A percentile compares a stretch with the other conserved stretches of the same genome.
Evolutionary conservation across 1,139 yeast species (phyloP).

Genomic region (Entelexis sorbosivorans): DNA sequence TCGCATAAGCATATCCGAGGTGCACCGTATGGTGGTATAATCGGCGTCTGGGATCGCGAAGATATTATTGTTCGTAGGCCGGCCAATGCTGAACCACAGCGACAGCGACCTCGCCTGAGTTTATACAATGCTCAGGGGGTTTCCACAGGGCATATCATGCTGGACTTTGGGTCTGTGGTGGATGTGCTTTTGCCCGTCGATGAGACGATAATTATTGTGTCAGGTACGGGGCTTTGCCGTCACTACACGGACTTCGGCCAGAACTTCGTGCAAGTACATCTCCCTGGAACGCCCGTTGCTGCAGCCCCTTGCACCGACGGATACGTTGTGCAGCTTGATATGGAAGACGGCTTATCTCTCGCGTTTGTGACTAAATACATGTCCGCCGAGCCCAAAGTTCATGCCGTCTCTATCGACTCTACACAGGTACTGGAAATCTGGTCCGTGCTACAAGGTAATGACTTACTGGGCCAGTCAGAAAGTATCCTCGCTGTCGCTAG

Average conservation of each 20-base stretch:
- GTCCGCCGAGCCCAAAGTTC: constrained; percentile 5
- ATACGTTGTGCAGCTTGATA: constrained; percentile 6
- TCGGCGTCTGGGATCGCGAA: constrained; percentile 32
- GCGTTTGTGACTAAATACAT: constrained; percentile 1
- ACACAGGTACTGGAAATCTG: not conserved
- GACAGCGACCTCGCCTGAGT: constrained; percentile 30
- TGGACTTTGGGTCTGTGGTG: constrained; percentile 45
- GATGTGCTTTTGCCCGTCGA: constrained; percentile 45
- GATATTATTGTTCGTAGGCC: constrained; percentile 20
- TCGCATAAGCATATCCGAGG: constrained; percentile 32
- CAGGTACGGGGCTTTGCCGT: constrained; percentile 51
- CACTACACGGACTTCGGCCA: constrained; percentile 61
- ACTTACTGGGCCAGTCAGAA: constrained; percentile 8
- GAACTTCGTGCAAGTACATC: constrained; percentile 44
- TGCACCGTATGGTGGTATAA: constrained; percentile 38
- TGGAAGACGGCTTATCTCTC: not conserved
- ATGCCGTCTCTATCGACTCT: not conserved
- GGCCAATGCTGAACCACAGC: constrained; percentile 9
- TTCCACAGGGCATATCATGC: constrained; percentile 39
- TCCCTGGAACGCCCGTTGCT: constrained; percentile 20
- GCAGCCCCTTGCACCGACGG: constrained; percentile 3
- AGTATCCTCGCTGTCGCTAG: constrained; percentile 1
- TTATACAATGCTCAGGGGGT: constrained; percentile 47
- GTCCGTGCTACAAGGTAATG: not conserved
- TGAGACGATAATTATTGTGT: constrained; percentile 53